Percentiles rank a stretch among this genome's conserved stretches.
Conservation (phyloP, 345 rosid species). For the Bruguiera gymnorhiza region DNA sequence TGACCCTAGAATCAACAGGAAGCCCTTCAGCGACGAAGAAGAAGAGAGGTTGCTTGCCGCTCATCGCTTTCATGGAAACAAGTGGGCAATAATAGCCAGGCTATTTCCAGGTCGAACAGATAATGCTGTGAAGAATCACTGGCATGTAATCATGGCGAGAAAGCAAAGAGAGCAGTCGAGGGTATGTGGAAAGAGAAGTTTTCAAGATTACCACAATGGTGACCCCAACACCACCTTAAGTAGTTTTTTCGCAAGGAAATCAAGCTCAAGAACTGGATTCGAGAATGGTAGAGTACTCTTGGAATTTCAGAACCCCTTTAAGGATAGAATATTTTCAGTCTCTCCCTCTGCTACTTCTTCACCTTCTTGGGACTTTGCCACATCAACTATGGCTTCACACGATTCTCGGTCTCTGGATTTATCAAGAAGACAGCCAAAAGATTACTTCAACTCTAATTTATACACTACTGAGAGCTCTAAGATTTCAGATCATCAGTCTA, state of each 20-base stretch:
- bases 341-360: slow-evolving; percentile 32
- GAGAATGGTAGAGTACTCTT: slow-evolving; percentile 24
- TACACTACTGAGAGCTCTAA: slow-evolving; percentile 19
- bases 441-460: slow-evolving; percentile 25
- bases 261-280: slow-evolving; percentile 32
- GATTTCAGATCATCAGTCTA: slow-evolving; percentile 16
- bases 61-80: slow-evolving; percentile 33
- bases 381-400: slow-evolving; percentile 19
- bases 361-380: slow-evolving; percentile 31
- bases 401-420: slow-evolving; percentile 28
- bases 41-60: slow-evolving; percentile 30
- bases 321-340: slow-evolving; percentile 32
- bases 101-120: slow-evolving; percentile 33
- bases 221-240: slow-evolving; percentile 12
- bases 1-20: slow-evolving; percentile 34
- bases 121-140: slow-evolving; percentile 34
- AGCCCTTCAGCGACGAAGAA: slow-evolving; percentile 28
- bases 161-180: slow-evolving; percentile 37
- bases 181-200: slow-evolving; percentile 35
- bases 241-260: slow-evolving; percentile 24
- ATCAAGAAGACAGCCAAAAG: slow-evolving; percentile 28
- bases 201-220: slow-evolving; percentile 17
- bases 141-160: slow-evolving; percentile 35
- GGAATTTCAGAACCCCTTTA: slow-evolving; percentile 31
- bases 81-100: slow-evolving; percentile 35